These are phyloP conservation scores for Alternaria longipes DNA, from an alignment of 2,329 filamentous ascomycete genomes.

Conservation along the genomic window DNA sequence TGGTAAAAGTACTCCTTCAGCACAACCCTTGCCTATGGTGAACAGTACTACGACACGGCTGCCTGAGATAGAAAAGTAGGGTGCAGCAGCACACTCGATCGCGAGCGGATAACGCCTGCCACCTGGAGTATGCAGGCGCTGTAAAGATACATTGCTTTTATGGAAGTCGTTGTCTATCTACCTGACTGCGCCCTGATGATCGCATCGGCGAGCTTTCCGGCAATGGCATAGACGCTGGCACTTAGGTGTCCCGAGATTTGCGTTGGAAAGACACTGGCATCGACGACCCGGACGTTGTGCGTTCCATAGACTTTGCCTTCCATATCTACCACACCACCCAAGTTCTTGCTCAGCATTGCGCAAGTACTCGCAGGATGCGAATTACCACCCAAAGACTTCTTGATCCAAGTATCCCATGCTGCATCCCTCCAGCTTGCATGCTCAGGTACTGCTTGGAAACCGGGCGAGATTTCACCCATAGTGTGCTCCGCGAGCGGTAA, in stretches of 20 bases:
- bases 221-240: conserved; percentile 50
- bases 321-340: conserved; percentile 48
- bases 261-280: conserved; percentile 49
- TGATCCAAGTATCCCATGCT: conserved; percentile 38
- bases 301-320: conserved; percentile 47
- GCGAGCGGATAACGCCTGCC: background rate
- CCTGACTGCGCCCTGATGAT: conserved; percentile 17
- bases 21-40: no score
- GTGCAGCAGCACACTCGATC: background rate
- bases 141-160: background rate
- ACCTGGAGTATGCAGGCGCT: background rate
- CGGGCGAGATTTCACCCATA: conserved; percentile 31
- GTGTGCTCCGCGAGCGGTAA: conserved; percentile 36
- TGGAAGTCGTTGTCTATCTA: background rate
- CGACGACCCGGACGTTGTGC: conserved; percentile 48
- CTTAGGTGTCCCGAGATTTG: conserved; percentile 49
- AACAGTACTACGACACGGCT: no score
- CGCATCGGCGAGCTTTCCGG: conserved; percentile 45
- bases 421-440: conserved; percentile 26
- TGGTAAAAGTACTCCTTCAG: no score
- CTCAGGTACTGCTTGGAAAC: conserved; percentile 31
- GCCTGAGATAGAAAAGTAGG: no score
- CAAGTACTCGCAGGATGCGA: conserved; percentile 47
- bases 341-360: conserved; percentile 45
- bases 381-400: conserved; percentile 32